Evolutionary conservation across 2,329 filamentous ascomycete genomes (phyloP), one percentile per base, ranked within the genome.

Genomic region (Penicillium sp.): DNA sequence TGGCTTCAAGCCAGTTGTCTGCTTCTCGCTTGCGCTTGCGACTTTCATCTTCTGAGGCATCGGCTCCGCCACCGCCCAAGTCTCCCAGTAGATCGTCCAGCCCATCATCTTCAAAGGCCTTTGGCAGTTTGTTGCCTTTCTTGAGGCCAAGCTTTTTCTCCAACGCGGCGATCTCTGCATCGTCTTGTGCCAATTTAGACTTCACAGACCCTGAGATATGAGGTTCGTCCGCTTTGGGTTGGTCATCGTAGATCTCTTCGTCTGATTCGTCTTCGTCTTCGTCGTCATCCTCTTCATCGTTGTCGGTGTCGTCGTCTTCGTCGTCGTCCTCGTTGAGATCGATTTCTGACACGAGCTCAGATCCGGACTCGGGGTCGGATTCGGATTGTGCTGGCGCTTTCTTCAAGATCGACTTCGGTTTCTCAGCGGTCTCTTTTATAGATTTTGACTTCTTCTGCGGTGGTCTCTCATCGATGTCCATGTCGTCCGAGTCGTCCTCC

Each of bases 91-190:
- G 73, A 51, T 89, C 88, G 40, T 87, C 90, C 2, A 97, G 76
- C 0, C 92, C 93, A 67, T 97, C 92, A 6, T 96, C 89, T 18
- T 85, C 82, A 63, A 92, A 91, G 0, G 85, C 80, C 60, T 89
- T 88, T 0, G 87, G 86, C 5, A 90, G 72, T 31, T 83, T 87
- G 67, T 91, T 95, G 56, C 88, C 88, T 22, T 85, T 84, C 67
- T 87, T 90, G 6, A 97, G 81, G 0, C 94, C 93, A 3, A 99
- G 77, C 67, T 90, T 95, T 71, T 88, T 92, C 75, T 99, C 94
- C 31, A 97, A 77, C 3, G 86, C 86, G 18, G 88, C 87, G 62
- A 99, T 97, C 63, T 96, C 91, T 2, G 86, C 89, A 66, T 97
- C 92, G 54, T 99, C 93, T 57, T 90, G 80, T 0, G 84, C 86